A percentile compares a stretch with the other conserved stretches of the same genome.
These are phyloP conservation scores for Morella rubra DNA, from an alignment of 306 rosid genomes.

Conservation along the genomic window DNA sequence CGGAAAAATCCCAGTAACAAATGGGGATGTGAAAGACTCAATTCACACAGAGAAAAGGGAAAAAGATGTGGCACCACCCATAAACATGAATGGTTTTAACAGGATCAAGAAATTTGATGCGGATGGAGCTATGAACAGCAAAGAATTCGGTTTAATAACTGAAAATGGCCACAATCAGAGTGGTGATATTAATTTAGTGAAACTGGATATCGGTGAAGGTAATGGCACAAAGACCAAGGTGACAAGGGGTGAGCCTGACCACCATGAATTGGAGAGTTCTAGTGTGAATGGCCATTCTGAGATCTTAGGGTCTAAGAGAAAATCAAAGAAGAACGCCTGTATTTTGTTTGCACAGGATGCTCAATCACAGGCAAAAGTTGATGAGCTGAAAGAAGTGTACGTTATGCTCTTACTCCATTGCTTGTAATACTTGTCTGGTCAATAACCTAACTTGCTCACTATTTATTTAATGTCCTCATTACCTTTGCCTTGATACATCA, in stretches of 20 bases:
- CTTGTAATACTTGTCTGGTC: slow-evolving; percentile 6
- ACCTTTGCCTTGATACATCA: slow-evolving; percentile 15
- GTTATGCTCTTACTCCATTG: slow-evolving; percentile 28
- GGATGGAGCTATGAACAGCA: slow-evolving; percentile 28
- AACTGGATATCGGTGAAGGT: slow-evolving; percentile 36
- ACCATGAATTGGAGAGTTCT: slow-evolving; percentile 44
- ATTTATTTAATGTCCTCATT: slow-evolving; percentile 1
- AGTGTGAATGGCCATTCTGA: slow-evolving; percentile 29
- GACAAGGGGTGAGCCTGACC: slow-evolving; percentile 32
- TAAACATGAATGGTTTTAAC: slow-evolving; percentile 43
- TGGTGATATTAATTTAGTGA: slow-evolving; percentile 35
- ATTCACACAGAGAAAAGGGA: slow-evolving; percentile 48
- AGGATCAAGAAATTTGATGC: slow-evolving; percentile 35
- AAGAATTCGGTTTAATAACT: slow-evolving; percentile 34
- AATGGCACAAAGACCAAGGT: slow-evolving; percentile 35
- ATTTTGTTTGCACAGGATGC: slow-evolving; percentile 63
- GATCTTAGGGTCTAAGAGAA: slow-evolving; percentile 61
- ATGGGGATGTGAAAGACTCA: slow-evolving; percentile 50
- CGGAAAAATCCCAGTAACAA: slow-evolving; percentile 42
- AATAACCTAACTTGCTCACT: slow-evolving; percentile 1
- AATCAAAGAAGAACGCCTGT: slow-evolving; percentile 36
- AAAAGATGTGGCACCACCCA: slow-evolving; percentile 39
- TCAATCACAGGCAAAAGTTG: slow-evolving; percentile 58
- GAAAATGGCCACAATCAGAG: slow-evolving; percentile 36
- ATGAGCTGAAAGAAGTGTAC: slow-evolving; percentile 69